These are phyloP conservation scores for Fusarium sp. DNA, from an alignment of 2,329 filamentous ascomycete genomes.

Conservation along the genomic window DNA sequence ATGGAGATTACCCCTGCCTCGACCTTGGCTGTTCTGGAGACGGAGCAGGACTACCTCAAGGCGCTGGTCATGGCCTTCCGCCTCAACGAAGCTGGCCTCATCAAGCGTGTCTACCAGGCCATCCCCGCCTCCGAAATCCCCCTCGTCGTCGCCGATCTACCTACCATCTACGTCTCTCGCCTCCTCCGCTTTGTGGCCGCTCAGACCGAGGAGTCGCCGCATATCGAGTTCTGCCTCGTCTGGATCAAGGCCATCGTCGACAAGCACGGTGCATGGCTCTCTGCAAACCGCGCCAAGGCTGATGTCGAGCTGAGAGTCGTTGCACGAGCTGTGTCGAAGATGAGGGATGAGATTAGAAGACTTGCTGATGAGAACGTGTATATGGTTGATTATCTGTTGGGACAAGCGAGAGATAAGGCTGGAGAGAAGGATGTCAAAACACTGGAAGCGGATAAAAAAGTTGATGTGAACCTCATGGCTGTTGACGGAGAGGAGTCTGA, in stretches of 20 bases:
- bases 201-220: constrained; percentile 90
- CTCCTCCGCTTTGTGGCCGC: constrained; percentile 89
- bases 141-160: constrained; percentile 84
- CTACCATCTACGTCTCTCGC: constrained; percentile 87
- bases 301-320: constrained; percentile 89
- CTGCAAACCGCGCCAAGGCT: constrained; percentile 82
- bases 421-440: constrained; percentile 45
- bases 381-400: constrained; percentile 85
- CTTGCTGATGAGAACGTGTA: constrained; percentile 92
- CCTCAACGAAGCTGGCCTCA: constrained; percentile 86
- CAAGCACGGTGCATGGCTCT: constrained; percentile 87
- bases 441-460: constrained; percentile 40
- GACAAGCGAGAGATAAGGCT: constrained; percentile 60
- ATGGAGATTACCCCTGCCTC: constrained; percentile 92
- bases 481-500: constrained; percentile 53
- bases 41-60: constrained; percentile 86
- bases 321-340: constrained; percentile 82
- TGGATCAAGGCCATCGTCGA: constrained; percentile 91
- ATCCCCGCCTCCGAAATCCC: constrained; percentile 82
- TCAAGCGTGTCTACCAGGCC: constrained; percentile 88
- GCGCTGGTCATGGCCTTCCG: constrained; percentile 98
- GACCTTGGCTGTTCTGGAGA: constrained; percentile 77
- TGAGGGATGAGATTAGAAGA: constrained; percentile 85
- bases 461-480: constrained; percentile 52
- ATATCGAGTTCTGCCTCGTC: constrained; percentile 93